Evolutionary conservation across 768 basidiomycete genomes (phyloP).

Genomic region (Boletellus sp.): DNA sequence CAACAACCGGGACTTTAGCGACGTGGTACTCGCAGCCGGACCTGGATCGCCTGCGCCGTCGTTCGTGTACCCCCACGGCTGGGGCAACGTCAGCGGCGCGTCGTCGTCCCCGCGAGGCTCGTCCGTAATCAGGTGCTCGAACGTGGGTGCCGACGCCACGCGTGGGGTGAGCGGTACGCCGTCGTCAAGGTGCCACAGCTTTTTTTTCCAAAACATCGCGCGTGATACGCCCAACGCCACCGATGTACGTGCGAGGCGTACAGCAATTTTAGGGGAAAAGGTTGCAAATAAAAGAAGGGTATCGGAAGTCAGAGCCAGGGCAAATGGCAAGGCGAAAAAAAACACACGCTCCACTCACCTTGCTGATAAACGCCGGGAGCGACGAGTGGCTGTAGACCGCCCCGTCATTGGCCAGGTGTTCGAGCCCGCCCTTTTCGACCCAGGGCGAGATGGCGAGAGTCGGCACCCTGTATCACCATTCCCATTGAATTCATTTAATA

Average conservation of each 20-base stretch:
- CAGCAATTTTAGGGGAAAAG: too few species aligned
- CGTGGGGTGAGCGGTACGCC: constrained; percentile 22
- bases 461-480: constrained; percentile 12
- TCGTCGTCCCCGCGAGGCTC: constrained; percentile 13
- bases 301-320: background rate
- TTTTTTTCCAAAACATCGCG: too few species aligned
- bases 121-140: constrained; percentile 25
- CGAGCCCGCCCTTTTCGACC: constrained; percentile 21
- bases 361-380: constrained; percentile 20
- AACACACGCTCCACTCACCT: too few species aligned
- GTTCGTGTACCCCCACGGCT: constrained; percentile 18
- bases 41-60: background rate
- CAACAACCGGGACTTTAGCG: background rate
- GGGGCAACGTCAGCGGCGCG: constrained; percentile 10
- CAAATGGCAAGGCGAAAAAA: background rate
- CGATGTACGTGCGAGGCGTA: too few species aligned
- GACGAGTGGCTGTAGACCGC: constrained; percentile 23
- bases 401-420: constrained; percentile 2
- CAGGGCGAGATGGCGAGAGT: constrained; percentile 24
- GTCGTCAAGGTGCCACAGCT: constrained; percentile 26
- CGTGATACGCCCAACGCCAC: too few species aligned
- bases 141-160: constrained; percentile 16
- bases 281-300: too few species aligned
- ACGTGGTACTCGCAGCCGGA: too few species aligned
- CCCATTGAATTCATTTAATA: background rate